phyloP scores from a whole-genome alignment of 148 eudicot species.

The Vaccinium corymbosum region DNA sequence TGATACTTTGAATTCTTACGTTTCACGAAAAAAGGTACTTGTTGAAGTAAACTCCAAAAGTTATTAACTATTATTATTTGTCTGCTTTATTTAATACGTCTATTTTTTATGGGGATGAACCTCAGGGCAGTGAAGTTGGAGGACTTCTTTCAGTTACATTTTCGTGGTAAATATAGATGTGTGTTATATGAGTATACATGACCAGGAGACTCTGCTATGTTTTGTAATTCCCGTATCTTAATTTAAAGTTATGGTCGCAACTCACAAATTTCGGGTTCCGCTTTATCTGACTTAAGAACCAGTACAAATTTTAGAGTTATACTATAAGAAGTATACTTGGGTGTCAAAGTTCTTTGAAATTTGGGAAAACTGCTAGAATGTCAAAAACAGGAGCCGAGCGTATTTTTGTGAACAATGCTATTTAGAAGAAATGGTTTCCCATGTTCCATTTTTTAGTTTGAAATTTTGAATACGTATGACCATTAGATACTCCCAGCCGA shows the following conservation, averaged over 20 bases:
- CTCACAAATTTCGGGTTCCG: not conserved
- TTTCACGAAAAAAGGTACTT: not conserved
- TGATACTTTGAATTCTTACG: not conserved
- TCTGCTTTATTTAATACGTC: not conserved
- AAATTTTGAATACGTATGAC: not conserved
- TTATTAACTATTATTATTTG: not conserved
- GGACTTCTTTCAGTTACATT: not conserved
- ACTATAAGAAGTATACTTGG: not conserved
- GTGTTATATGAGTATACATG: not conserved
- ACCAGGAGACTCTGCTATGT: not conserved
- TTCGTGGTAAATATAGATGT: not conserved
- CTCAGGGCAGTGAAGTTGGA: not conserved
- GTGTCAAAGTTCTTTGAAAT: not conserved
- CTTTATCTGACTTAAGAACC: not conserved
- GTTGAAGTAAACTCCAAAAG: not conserved
- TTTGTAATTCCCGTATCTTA: not conserved
- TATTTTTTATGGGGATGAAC: not conserved
- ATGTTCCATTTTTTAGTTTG: not conserved
- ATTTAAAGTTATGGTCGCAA: not conserved
- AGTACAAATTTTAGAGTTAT: not conserved
- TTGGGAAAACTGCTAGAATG: conserved; percentile 6
- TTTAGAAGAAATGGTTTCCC: not conserved
- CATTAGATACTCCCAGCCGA: not conserved
- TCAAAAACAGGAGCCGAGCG: not conserved
- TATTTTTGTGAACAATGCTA: not conserved